A percentile compares a stretch with the other conserved stretches of the same genome.
phyloP scores from a whole-genome alignment of 495 filamentous ascomycete species.

The Rhizodiscina lignyota region DNA sequence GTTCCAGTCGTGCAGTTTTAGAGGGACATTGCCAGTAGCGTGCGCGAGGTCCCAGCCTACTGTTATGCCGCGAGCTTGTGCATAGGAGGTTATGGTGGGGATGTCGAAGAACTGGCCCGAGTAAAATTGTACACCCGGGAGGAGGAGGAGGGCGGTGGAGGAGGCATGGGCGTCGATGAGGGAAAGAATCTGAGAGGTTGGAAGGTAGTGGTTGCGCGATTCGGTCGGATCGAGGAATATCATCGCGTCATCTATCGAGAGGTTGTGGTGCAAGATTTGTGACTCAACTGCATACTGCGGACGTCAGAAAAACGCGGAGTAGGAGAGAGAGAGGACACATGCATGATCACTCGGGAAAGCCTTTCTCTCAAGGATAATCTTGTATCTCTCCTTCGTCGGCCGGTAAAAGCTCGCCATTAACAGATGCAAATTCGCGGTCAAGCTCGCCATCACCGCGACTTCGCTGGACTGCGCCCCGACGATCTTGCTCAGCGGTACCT shows the following conservation, averaged over 20 bases:
- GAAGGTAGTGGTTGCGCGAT: conserved; percentile 33
- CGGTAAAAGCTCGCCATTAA: conserved; percentile 85
- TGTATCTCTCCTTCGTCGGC: conserved; percentile 57
- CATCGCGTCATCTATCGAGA: conserved; percentile 57
- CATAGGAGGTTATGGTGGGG: conserved; percentile 61
- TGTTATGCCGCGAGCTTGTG: conserved; percentile 56
- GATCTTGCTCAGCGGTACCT: conserved; percentile 60
- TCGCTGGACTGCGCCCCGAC: conserved; percentile 70
- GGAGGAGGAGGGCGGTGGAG: conserved; percentile 60
- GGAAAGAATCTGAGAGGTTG: conserved; percentile 56
- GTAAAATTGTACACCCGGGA: conserved; percentile 91
- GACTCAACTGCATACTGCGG: conserved; percentile 71
- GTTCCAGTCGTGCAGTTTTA: conserved; percentile 78
- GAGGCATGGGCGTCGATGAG: conserved; percentile 62
- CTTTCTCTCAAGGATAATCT: conserved; percentile 85
- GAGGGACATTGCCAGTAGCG: conserved; percentile 76
- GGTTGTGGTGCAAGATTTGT: conserved; percentile 65
- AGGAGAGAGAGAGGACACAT: conserved; percentile 10
- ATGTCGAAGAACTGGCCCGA: conserved; percentile 88
- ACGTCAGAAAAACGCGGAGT: conserved; percentile 1
- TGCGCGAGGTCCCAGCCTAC: conserved; percentile 95
- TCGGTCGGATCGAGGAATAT: conserved; percentile 52
- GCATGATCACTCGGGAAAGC: conserved; percentile 91
- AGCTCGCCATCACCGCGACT: conserved; percentile 83
- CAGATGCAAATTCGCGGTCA: conserved; percentile 84